Percentiles rank a stretch among this genome's conserved stretches.
Conservation (phyloP, 805 yeast genomes). For the Sugiyamaella lignohabitans region DNA sequence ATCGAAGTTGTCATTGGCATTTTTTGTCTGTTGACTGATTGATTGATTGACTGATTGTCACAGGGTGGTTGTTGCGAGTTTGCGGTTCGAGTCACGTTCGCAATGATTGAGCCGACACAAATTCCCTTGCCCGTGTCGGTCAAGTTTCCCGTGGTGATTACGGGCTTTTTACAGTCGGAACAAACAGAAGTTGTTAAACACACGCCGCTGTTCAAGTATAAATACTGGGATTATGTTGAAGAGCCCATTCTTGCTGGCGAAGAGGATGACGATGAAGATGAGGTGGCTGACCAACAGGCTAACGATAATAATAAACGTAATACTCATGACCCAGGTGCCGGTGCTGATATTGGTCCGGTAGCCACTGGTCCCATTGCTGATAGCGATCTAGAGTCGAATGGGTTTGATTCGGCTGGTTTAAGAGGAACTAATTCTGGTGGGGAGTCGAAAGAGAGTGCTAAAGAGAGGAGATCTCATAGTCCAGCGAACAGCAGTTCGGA, state of each 20-base stretch:
- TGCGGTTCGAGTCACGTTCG: no score
- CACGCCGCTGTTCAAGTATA: conserved; percentile 51
- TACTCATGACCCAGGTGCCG: no score
- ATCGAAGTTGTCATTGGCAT: no score
- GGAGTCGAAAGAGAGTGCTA: neutral
- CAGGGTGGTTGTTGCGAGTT: no score
- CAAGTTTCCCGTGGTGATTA: conserved; percentile 62
- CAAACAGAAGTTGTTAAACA: conserved; percentile 41
- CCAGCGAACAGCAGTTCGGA: neutral
- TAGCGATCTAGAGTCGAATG: no score
- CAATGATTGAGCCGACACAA: conserved; percentile 33
- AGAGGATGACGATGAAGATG: conserved; percentile 26
- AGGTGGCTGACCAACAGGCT: conserved; percentile 19
- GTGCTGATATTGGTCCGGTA: neutral
- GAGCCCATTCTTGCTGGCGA: conserved; percentile 35
- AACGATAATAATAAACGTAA: neutral
- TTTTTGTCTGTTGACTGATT: no score
- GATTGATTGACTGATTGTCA: no score
- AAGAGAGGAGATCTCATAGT: neutral
- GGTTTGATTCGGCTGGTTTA: no score
- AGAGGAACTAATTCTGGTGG: no score
- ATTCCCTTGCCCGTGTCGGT: conserved; percentile 54
- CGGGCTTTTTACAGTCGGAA: conserved; percentile 23
- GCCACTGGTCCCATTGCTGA: neutral
- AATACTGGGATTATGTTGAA: conserved; percentile 52